These are phyloP conservation scores for Tetracladium marchalianum DNA, from an alignment of 495 filamentous ascomycete genomes.

Conservation along the genomic window DNA sequence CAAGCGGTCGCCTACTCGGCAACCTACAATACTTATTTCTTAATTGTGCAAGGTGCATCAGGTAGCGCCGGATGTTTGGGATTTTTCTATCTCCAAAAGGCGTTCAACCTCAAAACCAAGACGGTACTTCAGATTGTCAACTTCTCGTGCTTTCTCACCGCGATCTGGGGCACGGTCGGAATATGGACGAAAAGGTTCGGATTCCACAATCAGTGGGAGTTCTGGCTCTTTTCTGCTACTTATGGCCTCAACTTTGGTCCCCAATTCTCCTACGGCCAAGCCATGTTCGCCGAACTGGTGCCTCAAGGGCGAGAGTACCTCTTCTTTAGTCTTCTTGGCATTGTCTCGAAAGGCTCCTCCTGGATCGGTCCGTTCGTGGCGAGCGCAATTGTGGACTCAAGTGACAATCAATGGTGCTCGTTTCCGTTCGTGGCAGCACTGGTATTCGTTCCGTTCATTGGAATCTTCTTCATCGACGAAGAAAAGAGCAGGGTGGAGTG, in stretches of 20 bases:
- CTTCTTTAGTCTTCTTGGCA: slow-evolving; percentile 19
- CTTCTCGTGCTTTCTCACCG: slow-evolving; percentile 9
- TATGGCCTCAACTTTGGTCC: slow-evolving; percentile 13
- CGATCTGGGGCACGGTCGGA: slow-evolving; percentile 17
- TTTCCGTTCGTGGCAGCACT: slow-evolving; percentile 17
- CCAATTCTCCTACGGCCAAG: slow-evolving; percentile 19
- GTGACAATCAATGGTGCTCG: slow-evolving; percentile 17
- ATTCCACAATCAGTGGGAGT: slow-evolving; percentile 21
- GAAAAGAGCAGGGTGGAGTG: slow-evolving; percentile 17
- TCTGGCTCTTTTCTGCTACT: slow-evolving; percentile 16
- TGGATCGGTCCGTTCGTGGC: slow-evolving; percentile 20
- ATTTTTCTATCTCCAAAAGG: slow-evolving; percentile 12
- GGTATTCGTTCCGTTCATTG: slow-evolving; percentile 14
- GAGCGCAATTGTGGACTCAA: slow-evolving; percentile 15
- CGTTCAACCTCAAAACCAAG: slow-evolving; percentile 13
- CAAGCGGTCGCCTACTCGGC: slow-evolving; percentile 15
- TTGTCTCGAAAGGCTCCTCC: slow-evolving; percentile 15
- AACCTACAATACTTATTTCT: slow-evolving; percentile 18
- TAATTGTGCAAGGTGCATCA: slow-evolving; percentile 17
- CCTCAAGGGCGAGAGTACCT: slow-evolving; percentile 18
- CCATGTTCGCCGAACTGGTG: slow-evolving; percentile 19
- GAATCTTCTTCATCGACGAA: slow-evolving; percentile 21
- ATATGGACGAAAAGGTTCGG: slow-evolving; percentile 18
- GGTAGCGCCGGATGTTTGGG: slow-evolving; percentile 7
- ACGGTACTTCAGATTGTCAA: slow-evolving; percentile 18